A percentile compares a stretch with the other conserved stretches of the same genome.
phyloP scores from a whole-genome alignment of 176 grass and related monocot genomes.

The Pharus latifolius region DNA sequence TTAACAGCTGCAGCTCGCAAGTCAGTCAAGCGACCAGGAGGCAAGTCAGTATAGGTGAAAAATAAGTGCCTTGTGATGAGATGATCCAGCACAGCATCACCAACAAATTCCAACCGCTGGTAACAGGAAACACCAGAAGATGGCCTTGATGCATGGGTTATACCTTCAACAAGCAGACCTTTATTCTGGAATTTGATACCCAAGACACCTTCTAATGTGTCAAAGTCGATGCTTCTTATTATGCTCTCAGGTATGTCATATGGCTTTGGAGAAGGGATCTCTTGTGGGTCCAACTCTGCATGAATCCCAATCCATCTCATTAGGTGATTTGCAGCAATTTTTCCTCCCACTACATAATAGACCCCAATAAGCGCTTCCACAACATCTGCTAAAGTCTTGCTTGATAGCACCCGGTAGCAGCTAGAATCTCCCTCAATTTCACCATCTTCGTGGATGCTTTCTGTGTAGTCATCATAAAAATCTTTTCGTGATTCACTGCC shows the following conservation, averaged over 20 bases:
- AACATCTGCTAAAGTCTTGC: conserved; percentile 96
- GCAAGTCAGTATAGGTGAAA: conserved; percentile 92
- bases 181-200: conserved; percentile 61
- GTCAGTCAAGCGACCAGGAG: conserved; percentile 89
- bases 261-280: conserved; percentile 59
- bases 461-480: conserved; percentile 44
- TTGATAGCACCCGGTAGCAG: conserved; percentile 92
- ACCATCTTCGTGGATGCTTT: conserved; percentile 78
- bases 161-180: conserved; percentile 82
- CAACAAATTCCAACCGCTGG: conserved; percentile 96
- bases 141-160: conserved; percentile 91
- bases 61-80: conserved; percentile 84
- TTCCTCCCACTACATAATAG: conserved; percentile 89
- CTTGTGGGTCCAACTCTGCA: conserved; percentile 67
- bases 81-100: conserved; percentile 98
- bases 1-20: conserved; percentile 93
- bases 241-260: conserved; percentile 86
- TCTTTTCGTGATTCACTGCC: conserved; percentile 23
- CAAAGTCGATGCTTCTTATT: conserved; percentile 78
- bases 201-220: conserved; percentile 62
- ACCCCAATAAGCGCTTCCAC: conserved; percentile 95
- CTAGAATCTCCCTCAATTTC: conserved; percentile 95
- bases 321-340: conserved; percentile 89
- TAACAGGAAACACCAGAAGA: conserved; percentile 98
- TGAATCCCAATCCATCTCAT: conserved; percentile 98